Percentiles rank a stretch among this genome's conserved stretches.
These are phyloP conservation scores for Globisporangium ultimum DNA, from an alignment of 352 stramenopile species.

Conservation along the genomic window DNA sequence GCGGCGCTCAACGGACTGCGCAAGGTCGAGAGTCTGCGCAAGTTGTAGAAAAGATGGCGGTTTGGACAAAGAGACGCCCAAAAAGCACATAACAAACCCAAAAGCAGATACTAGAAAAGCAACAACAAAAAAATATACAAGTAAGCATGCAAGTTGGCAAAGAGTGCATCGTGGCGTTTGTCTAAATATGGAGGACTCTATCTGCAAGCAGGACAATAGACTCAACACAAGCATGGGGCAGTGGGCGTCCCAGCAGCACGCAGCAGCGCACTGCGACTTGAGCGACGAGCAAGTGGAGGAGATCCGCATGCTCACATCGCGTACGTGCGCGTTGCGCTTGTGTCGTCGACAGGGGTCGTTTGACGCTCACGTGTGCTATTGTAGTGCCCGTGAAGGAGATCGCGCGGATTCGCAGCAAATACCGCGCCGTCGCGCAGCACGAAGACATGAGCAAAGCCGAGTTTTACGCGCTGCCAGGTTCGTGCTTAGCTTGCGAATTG, in stretches of 20 bases:
- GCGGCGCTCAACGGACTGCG: slow-evolving; percentile 72
- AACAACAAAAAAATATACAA: neutral
- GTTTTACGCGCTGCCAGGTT: slow-evolving; percentile 41
- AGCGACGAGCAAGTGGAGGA: slow-evolving; percentile 59
- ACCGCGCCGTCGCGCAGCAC: slow-evolving; percentile 21
- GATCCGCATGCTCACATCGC: slow-evolving; percentile 53
- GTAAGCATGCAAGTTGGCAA: neutral
- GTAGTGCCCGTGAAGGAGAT: slow-evolving; percentile 54
- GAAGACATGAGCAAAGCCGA: slow-evolving; percentile 59
- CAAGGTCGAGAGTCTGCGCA: slow-evolving; percentile 61
- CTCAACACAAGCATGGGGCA: slow-evolving; percentile 21
- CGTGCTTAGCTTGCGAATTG: too few species aligned
- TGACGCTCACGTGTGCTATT: too few species aligned
- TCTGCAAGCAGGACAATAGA: neutral
- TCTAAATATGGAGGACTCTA: too few species aligned
- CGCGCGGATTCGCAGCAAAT: slow-evolving; percentile 44
- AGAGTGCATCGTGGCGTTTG: too few species aligned
- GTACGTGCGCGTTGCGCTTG: slow-evolving; percentile 18
- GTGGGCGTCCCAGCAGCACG: slow-evolving; percentile 4
- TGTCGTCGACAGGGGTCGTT: neutral
- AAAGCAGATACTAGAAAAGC: neutral
- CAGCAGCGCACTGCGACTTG: slow-evolving; percentile 33
- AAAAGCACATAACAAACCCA: neutral
- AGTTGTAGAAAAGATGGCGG: slow-evolving; percentile 17
- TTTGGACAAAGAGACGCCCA: too few species aligned